These are phyloP conservation scores for Globisporangium acanthophoron DNA, from an alignment of 352 stramenopile genomes.

Conservation along the genomic window DNA sequence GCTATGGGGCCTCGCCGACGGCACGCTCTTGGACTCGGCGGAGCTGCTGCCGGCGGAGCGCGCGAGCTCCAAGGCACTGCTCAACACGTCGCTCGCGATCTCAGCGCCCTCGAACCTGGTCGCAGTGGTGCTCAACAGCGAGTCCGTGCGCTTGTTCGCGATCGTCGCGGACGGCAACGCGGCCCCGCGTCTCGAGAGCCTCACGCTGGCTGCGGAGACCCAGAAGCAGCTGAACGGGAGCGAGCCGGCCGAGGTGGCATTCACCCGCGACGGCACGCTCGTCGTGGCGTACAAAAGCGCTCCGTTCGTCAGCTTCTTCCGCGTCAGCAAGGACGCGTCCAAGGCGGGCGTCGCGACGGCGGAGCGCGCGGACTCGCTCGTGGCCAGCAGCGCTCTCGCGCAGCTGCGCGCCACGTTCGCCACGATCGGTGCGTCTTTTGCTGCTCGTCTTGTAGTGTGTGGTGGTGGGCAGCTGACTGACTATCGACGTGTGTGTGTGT, in stretches of 20 bases:
- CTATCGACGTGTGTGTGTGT: background rate
- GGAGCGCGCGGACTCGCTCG: slow-evolving; percentile 4
- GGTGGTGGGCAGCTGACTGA: background rate
- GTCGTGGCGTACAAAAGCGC: slow-evolving; percentile 54
- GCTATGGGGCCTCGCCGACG: slow-evolving; percentile 56
- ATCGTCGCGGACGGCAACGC: slow-evolving; percentile 26
- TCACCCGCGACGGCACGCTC: slow-evolving; percentile 37
- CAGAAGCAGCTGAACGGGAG: slow-evolving; percentile 33
- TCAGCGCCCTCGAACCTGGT: slow-evolving; percentile 53
- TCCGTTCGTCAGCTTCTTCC: slow-evolving; percentile 60
- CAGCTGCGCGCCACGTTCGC: slow-evolving; percentile 41
- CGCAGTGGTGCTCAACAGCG: slow-evolving; percentile 44
- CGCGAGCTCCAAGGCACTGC: slow-evolving; percentile 32
- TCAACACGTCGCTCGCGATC: slow-evolving; percentile 56
- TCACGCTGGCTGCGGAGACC: slow-evolving; percentile 19
- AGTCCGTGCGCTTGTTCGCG: slow-evolving; percentile 44
- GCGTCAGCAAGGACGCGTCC: slow-evolving; percentile 23
- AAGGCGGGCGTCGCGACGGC: slow-evolving; percentile 6
- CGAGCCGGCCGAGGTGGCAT: slow-evolving; percentile 43
- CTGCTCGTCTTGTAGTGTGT: background rate
- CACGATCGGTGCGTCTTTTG: slow-evolving; percentile 39
- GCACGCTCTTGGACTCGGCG: slow-evolving; percentile 50
- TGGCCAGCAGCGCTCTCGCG: slow-evolving; percentile 22
- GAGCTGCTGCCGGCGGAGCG: slow-evolving; percentile 27
- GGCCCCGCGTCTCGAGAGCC: slow-evolving; percentile 18